phyloP scores from a whole-genome alignment of 768 basidiomycete species.

The Boletus sensibilis region DNA sequence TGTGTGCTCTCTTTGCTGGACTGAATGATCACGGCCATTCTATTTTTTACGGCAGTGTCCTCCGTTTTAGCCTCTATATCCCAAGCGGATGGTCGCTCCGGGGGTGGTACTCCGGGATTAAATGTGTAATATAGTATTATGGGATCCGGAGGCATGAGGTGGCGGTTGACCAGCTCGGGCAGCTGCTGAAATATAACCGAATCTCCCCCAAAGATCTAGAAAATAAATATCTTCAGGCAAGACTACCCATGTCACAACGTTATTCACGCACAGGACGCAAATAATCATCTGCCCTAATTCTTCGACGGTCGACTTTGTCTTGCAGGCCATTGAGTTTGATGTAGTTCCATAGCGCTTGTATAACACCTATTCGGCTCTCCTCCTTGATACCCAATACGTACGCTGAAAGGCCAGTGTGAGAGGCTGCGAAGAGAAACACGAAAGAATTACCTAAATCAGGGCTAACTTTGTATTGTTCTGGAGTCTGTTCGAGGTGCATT shows the following conservation, averaged over 20 bases:
- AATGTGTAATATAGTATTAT: constrained; percentile 75
- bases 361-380: constrained; percentile 76
- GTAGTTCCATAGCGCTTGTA: constrained; percentile 89
- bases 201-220: constrained; percentile 71
- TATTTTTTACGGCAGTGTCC: constrained; percentile 67
- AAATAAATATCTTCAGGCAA: background rate
- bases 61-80: constrained; percentile 90
- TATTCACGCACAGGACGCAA: constrained; percentile 55
- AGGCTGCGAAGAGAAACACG: background rate
- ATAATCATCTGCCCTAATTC: constrained; percentile 67
- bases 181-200: constrained; percentile 73
- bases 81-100: constrained; percentile 75
- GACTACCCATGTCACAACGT: background rate
- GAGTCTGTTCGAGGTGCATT: constrained; percentile 83
- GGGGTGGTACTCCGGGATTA: constrained; percentile 58
- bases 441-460: constrained; percentile 62
- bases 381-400: constrained; percentile 77
- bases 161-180: constrained; percentile 83
- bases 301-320: constrained; percentile 75
- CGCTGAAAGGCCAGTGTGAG: constrained; percentile 36
- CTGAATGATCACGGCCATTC: constrained; percentile 70
- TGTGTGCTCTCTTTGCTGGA: constrained; percentile 70
- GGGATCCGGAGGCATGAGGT: constrained; percentile 74
- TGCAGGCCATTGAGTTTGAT: constrained; percentile 82
- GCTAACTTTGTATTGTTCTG: constrained; percentile 80